Evolutionary conservation across 2,329 filamentous ascomycete genomes (phyloP), one percentile per base, ranked within the genome.

Genomic region (Colletotrichum tropicale): DNA sequence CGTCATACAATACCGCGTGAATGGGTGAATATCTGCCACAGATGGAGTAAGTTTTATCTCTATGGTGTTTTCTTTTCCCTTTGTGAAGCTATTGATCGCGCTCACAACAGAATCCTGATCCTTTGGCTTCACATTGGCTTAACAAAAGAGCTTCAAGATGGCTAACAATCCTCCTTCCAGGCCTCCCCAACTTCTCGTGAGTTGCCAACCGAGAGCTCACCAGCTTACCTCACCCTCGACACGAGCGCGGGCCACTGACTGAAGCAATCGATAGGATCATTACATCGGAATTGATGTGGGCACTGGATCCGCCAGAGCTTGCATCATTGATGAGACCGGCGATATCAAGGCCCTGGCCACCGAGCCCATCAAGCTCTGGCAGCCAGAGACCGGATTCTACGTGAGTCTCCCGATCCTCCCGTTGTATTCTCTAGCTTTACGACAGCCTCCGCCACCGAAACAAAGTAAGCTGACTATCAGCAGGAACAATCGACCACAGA

Each of bases 401-500:
- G 93, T 94, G 86, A 62, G 90, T 28, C 34, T 60, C 52, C 7
- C 8, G 34, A n/a, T 18, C n/a, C 24, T 64, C 16, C 58, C 18
- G 5, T 30, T 26, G 18, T 30, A 15, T 10, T 38, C n/a, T 18
- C 34, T 13, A 52, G 24, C 61, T 38, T 64, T 43, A 24, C 60
- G 21, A 43, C 10, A 34, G 30, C 30, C 26, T 61, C n/a, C 24
- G 21, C 18, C 18, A n/a, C 58, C 18, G 28, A 21, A 15, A 61
- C 28, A 30, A 26, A 30, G 18, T 3, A 48, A 21, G 24, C 70
- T 76, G 55, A 78, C 66, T 15, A 55, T 73, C 34, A 9, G 21
- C 74, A 88, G 96, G 97, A 99, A 88, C 97, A 99, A 96, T 98
- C 96, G 18, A 98, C 97, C 0, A 95, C 93, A 66, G 95, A 99